Percentiles rank a stretch among this genome's conserved stretches.
These are phyloP conservation scores for Naganishia antarctica DNA, from an alignment of 768 basidiomycete genomes.

Conservation along the genomic window DNA sequence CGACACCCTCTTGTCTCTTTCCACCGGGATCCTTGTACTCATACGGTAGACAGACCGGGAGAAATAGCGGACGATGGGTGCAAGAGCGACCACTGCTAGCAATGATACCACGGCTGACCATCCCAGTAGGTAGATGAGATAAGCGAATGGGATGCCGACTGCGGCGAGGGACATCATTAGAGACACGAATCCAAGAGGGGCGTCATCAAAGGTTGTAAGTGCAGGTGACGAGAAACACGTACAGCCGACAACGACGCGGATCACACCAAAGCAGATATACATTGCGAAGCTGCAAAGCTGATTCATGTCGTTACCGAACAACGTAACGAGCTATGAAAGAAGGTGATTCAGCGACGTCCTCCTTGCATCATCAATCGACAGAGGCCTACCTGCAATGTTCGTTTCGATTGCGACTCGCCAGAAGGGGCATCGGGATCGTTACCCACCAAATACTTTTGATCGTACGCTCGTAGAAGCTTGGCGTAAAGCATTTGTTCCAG, in stretches of 20 bases:
- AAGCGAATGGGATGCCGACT: constrained; percentile 6
- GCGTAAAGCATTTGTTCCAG: constrained; percentile 10
- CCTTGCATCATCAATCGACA: not conserved
- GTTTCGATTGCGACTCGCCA: not conserved
- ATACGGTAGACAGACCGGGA: constrained; percentile 4
- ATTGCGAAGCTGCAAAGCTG: not conserved
- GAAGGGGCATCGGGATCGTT: not conserved
- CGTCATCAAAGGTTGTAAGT: too few relatives aligned
- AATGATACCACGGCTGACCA: constrained; percentile 7
- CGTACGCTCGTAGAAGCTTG: constrained; percentile 11
- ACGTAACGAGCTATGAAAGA: not conserved
- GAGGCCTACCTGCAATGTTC: not conserved
- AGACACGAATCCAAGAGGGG: not conserved
- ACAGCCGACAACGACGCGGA: constrained; percentile 1
- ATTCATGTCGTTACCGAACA: constrained; percentile 7
- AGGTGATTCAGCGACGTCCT: too few relatives aligned
- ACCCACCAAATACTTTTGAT: not conserved
- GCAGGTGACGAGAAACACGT: not conserved
- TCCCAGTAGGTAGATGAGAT: not conserved
- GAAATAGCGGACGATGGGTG: constrained; percentile 1
- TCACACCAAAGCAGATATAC: not conserved
- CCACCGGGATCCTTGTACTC: constrained; percentile 1
- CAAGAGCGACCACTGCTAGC: not conserved
- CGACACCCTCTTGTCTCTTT: constrained; percentile 11
- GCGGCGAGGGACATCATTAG: not conserved